Base-by-base conservation (phyloP, 345 rosid species). In the Populus davidiana region DNA sequence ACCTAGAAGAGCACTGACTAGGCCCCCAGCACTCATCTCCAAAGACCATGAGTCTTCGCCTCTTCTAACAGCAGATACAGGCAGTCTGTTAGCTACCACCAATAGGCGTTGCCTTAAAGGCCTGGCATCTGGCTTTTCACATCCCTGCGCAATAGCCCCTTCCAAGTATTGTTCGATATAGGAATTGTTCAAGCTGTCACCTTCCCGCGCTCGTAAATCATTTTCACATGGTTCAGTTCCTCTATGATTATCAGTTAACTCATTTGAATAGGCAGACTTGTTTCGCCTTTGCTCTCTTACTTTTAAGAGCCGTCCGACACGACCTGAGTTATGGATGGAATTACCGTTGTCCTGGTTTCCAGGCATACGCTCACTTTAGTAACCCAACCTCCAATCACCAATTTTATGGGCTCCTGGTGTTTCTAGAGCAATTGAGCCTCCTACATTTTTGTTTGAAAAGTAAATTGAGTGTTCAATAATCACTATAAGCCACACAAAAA, bases 81-180 rank as follows among this genome's bases (percentile, higher is more conserved):
- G 99, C 49, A 96, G 86, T 85, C 99, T 89, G 59, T 96, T 96
- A 81, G 99, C 99, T 79, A 96, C 99, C 14, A 96, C 99, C 85
- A 96, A 87, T 36, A 96, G 83, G 52, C 99, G 82, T 77, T 96
- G 99, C 85, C 87, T 92, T 68, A 83, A 70, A 83, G 95, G 91
- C 89, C 89, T 88, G n/a, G 74, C 87, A 73, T 92, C 94, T 78
- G 75, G 89, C 79, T 87, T 85, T 74, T 92, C 96, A 73, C 80
- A 83, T 61, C 82, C 89, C 79, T 88, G 94, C 69, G 75, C 71
- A 31, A 76, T 82, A 67, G 91, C 89, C 14, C 83, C 92, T 85
- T 92, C 97, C 86, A 85, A 81, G 87, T 81, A 89, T 80, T 86
- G 90, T 21, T 94, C 92, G 36, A 87, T 88, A 77, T 81, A 80